Base-by-base conservation (phyloP, 2,329 filamentous ascomycete species). In the Fusarium sp. region DNA sequence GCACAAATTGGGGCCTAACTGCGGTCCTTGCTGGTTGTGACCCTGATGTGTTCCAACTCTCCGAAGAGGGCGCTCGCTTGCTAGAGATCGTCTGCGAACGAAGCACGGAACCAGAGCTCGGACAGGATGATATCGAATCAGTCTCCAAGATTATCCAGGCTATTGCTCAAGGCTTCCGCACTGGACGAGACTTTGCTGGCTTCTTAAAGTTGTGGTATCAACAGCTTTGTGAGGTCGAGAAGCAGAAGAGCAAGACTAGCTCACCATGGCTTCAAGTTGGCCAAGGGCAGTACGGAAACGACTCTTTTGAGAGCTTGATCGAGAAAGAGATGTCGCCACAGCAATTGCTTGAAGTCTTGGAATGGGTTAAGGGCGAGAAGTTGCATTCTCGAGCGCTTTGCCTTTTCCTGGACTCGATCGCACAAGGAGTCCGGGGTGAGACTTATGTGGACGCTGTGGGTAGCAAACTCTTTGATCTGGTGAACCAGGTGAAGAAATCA, bases 191-290 rank as follows among this genome's bases (percentile, higher is more conserved):
- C 57, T 73, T 86, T 14, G 74, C 82, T 0, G 77, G 79, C 7
- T 87, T 87, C 57, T 62, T 87, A 62, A 80, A 79, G 47, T 73
- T 82, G 3, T 87, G 85, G 85, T 83, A 79, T 47, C 71, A 77
- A 42, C 80, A 84, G 57, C 76, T 85, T 3, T 78, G 76, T 38
- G 73, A 78, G 15, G 73, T 76, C 17, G 78, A 81, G 57, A 70
- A 75, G 44, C 69, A 73, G 38, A 73, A 77, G 19, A 59, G 67
- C 17, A 68, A 70, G 33, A 15, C 34, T 45, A 69, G 49, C 8
- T 80, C 77, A 3, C 77, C 79, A 1, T 82, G 81, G 80, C 75
- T 78, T 22, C 65, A 65, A 5, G 65, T 78, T 11, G 71, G 70
- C 6, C 71, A 57, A n/a, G 57, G 43, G 21, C 60, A 57, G 9